phyloP scores from a whole-genome alignment of 2,329 filamentous ascomycete species.

The Diaporthe citri region DNA sequence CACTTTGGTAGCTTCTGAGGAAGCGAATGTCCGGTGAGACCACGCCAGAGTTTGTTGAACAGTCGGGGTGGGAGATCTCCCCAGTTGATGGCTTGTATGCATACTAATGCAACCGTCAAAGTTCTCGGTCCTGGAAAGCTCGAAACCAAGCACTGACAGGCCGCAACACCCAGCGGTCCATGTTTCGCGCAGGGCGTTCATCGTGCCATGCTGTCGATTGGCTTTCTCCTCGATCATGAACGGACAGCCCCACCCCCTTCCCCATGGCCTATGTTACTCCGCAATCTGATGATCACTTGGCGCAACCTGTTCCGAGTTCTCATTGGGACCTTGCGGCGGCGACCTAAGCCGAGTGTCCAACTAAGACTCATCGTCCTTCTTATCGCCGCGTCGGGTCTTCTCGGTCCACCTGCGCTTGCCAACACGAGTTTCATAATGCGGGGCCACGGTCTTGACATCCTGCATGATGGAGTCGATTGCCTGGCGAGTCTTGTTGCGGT shows the following conservation, averaged over 20 bases:
- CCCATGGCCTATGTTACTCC: not conserved
- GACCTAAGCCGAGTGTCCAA: conserved; percentile 24
- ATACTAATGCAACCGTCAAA: not conserved
- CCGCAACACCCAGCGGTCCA: not conserved
- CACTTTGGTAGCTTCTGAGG: not conserved
- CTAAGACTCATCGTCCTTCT: conserved; percentile 49
- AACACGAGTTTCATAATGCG: conserved; percentile 89
- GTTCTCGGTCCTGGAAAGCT: too few relatives aligned
- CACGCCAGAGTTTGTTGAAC: not conserved
- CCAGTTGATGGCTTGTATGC: not conserved
- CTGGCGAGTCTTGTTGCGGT: conserved; percentile 89
- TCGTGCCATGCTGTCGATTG: not conserved
- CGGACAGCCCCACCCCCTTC: too few relatives aligned
- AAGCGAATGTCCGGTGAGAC: not conserved
- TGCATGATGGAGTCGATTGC: conserved; percentile 84
- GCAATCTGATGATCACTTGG: too few relatives aligned
- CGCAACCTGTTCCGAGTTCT: not conserved
- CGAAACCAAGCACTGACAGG: not conserved
- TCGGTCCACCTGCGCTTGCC: conserved; percentile 85
- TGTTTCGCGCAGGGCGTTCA: not conserved
- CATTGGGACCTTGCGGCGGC: not conserved
- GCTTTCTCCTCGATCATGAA: not conserved
- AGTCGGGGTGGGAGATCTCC: not conserved
- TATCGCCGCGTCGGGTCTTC: conserved; percentile 58
- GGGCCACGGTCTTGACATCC: conserved; percentile 78